phyloP scores from a whole-genome alignment of 2,329 filamentous ascomycete species.

The Pseudogymnoascus sp. region DNA sequence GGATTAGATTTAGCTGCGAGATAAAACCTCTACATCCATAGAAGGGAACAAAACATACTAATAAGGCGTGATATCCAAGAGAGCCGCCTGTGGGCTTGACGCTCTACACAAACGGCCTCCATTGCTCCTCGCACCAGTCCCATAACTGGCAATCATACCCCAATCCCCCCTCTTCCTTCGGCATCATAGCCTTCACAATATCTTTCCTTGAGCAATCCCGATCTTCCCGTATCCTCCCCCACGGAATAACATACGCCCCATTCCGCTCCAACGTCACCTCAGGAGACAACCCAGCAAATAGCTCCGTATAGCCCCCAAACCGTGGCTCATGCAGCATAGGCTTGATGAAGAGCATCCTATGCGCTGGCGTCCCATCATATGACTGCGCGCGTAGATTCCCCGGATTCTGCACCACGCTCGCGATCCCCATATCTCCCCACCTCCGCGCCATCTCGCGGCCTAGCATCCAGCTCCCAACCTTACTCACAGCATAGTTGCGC shows the following conservation, averaged over 20 bases:
- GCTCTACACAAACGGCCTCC: neutral
- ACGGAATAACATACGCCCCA: constrained; percentile 20
- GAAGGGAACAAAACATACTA: neutral
- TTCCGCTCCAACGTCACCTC: constrained; percentile 15
- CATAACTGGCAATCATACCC: constrained; percentile 20
- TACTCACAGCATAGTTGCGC: constrained; percentile 17
- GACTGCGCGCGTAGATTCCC: constrained; percentile 16
- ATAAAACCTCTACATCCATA: neutral
- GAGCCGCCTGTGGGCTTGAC: neutral
- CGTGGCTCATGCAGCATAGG: constrained; percentile 15
- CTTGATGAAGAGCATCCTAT: constrained; percentile 4
- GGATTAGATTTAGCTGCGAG: neutral
- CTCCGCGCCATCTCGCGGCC: constrained; percentile 14
- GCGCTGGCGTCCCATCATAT: constrained; percentile 10
- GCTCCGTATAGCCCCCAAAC: constrained; percentile 19
- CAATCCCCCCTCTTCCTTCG: constrained; percentile 18
- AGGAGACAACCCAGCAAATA: constrained; percentile 18
- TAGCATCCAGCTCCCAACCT: constrained; percentile 18
- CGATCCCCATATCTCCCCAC: constrained; percentile 11
- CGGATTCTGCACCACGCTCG: constrained; percentile 15
- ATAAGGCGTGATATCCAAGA: neutral
- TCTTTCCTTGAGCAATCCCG: constrained; percentile 27
- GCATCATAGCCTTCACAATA: constrained; percentile 16
- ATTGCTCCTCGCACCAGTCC: constrained; percentile 20
- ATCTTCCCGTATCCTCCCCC: constrained; percentile 28